Conservation (phyloP, 164 flowering plant species). For the Piper longum region DNA sequence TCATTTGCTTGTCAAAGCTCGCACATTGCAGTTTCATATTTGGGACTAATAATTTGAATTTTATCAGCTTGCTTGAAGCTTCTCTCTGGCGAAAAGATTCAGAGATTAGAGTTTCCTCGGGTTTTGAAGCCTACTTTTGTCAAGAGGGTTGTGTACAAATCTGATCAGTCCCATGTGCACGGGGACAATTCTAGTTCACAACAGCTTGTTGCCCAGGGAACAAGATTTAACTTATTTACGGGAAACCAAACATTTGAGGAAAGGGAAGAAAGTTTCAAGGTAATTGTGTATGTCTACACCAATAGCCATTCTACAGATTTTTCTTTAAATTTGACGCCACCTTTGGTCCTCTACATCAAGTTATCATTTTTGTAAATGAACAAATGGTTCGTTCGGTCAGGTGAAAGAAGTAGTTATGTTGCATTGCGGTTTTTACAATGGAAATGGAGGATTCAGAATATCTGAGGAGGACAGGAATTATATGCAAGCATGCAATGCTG, state of each 20-base stretch:
- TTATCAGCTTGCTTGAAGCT: constrained; percentile 77
- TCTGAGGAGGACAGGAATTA: constrained; percentile 61
- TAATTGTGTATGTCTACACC: constrained; percentile 13
- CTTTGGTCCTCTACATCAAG: neutral
- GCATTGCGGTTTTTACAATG: constrained; percentile 93
- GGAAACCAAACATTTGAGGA: constrained; percentile 64
- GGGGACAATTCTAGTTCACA: constrained; percentile 18
- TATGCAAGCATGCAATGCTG: constrained; percentile 63
- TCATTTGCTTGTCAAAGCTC: neutral
- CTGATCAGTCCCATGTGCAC: constrained; percentile 24
- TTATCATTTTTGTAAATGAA: constrained; percentile 9
- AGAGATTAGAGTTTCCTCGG: constrained; percentile 46
- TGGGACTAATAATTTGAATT: constrained; percentile 3
- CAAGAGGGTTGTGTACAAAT: constrained; percentile 38
- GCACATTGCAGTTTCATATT: neutral
- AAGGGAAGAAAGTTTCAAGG: constrained; percentile 75
- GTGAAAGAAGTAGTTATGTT: constrained; percentile 45
- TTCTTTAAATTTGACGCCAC: neutral
- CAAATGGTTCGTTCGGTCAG: constrained; percentile 27
- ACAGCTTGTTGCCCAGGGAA: constrained; percentile 12
- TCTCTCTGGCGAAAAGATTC: constrained; percentile 59
- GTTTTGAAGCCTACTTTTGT: constrained; percentile 19
- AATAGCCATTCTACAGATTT: neutral
- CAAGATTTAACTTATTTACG: constrained; percentile 72
- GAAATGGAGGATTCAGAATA: constrained; percentile 71